Evolutionary conservation across 2,329 filamentous ascomycete genomes (phyloP).

Genomic region (Colletotrichum eremochloae): DNA sequence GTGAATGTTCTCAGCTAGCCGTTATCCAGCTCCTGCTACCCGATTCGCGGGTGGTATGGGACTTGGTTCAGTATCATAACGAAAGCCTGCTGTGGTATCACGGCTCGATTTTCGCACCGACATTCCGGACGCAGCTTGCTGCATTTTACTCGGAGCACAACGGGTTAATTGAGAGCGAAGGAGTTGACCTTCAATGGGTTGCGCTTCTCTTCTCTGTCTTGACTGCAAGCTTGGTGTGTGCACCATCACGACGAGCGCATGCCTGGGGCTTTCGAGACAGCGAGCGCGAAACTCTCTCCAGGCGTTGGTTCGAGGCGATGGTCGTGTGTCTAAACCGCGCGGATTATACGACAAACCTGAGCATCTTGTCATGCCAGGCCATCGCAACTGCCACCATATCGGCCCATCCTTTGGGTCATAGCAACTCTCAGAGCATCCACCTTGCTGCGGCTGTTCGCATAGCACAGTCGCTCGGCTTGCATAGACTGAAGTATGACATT

Average conservation of each 20-base stretch:
- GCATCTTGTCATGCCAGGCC: constrained; percentile 59
- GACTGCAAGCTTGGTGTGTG: constrained; percentile 57
- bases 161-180: constrained; percentile 50
- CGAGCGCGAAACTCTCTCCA: constrained; percentile 57
- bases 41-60: constrained; percentile 30
- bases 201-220: constrained; percentile 60
- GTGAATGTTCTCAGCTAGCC: not conserved
- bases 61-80: constrained; percentile 45
- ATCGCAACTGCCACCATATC: constrained; percentile 62
- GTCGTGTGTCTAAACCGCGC: constrained; percentile 60
- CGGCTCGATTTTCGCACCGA: constrained; percentile 47
- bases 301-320: constrained; percentile 60
- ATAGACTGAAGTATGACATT: constrained; percentile 51
- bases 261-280: constrained; percentile 59
- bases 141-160: constrained; percentile 52
- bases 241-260: constrained; percentile 50
- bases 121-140: constrained; percentile 54
- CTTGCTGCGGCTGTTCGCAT: constrained; percentile 60
- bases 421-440: constrained; percentile 60
- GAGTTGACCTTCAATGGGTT: constrained; percentile 59
- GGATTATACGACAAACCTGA: constrained; percentile 59
- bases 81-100: constrained; percentile 47
- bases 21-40: not conserved
- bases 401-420: constrained; percentile 62
- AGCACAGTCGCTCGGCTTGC: constrained; percentile 61